Conservation (phyloP, 129 eudicot species). For the Saposhnikovia divaricata region DNA sequence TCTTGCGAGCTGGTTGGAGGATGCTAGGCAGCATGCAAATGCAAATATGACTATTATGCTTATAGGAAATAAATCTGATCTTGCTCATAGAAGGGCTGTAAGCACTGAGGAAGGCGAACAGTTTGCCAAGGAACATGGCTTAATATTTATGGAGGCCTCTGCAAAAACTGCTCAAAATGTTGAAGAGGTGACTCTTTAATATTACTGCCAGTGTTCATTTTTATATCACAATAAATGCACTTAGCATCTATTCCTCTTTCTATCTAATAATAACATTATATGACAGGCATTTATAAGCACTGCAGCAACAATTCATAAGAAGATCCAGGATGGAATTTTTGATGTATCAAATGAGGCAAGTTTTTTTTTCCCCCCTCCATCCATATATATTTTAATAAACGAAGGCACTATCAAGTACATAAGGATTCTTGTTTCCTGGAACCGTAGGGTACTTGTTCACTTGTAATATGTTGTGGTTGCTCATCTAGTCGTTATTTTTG, state of each 20-base stretch:
- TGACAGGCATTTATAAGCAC: constrained; percentile 77
- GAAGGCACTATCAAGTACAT: background rate
- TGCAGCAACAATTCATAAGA: constrained; percentile 74
- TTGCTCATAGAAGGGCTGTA: constrained; percentile 85
- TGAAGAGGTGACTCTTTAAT: constrained; percentile 50
- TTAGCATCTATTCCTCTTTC: background rate
- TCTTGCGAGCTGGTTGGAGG: constrained; percentile 94
- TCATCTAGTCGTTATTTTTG: background rate
- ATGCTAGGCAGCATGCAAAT: constrained; percentile 90
- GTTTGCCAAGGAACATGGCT: constrained; percentile 84
- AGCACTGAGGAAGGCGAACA: constrained; percentile 96
- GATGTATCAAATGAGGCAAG: constrained; percentile 88
- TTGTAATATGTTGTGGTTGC: background rate
- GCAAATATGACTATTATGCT: constrained; percentile 93
- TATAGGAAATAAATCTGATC: constrained; percentile 79
- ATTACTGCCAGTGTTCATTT: background rate
- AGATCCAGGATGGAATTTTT: constrained; percentile 87
- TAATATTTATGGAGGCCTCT: constrained; percentile 83
- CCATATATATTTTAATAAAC: background rate
- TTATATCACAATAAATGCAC: background rate
- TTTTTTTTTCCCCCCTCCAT: background rate
- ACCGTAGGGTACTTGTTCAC: background rate
- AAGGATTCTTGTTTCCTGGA: background rate
- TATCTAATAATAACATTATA: background rate
- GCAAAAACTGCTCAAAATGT: constrained; percentile 93